Evolutionary conservation across 108 stramenopile genomes (phyloP).

Genomic region (Epithemia pelagica): DNA sequence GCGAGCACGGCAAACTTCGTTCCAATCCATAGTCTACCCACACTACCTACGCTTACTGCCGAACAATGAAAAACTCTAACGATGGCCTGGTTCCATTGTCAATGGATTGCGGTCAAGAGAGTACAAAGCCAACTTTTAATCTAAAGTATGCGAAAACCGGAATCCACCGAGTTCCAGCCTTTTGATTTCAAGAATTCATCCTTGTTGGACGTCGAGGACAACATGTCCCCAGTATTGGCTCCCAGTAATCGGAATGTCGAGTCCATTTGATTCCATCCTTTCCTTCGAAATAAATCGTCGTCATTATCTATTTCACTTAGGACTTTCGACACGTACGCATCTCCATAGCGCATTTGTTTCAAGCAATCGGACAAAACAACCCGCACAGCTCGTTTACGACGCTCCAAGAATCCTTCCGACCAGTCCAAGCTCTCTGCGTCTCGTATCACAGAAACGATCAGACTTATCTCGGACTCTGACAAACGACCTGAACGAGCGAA

Average conservation of each 20-base stretch:
- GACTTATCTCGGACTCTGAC: slow-evolving; percentile 44
- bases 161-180: slow-evolving; percentile 80
- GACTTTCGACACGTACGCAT: slow-evolving; percentile 25
- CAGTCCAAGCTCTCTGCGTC: slow-evolving; percentile 62
- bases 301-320: slow-evolving; percentile 41
- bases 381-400: slow-evolving; percentile 46
- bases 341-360: slow-evolving; percentile 33
- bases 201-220: slow-evolving; percentile 9
- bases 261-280: slow-evolving; percentile 83
- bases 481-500: slow-evolving; percentile 30
- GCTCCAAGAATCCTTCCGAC: slow-evolving; percentile 48
- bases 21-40: too few relatives aligned
- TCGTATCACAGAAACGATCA: slow-evolving; percentile 46
- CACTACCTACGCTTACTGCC: too few relatives aligned
- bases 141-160: slow-evolving; percentile 63
- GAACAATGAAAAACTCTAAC: too few relatives aligned
- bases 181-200: slow-evolving; percentile 59
- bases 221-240: slow-evolving; percentile 5
- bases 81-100: too few relatives aligned
- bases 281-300: slow-evolving; percentile 54
- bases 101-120: too few relatives aligned
- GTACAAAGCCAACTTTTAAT: background rate
- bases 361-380: slow-evolving; percentile 27
- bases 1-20: too few relatives aligned
- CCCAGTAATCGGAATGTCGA: slow-evolving; percentile 81